A percentile compares a stretch with the other conserved stretches of the same genome.
phyloP scores from a whole-genome alignment of 768 basidiomycete species.

The Clathrus columnatus region DNA sequence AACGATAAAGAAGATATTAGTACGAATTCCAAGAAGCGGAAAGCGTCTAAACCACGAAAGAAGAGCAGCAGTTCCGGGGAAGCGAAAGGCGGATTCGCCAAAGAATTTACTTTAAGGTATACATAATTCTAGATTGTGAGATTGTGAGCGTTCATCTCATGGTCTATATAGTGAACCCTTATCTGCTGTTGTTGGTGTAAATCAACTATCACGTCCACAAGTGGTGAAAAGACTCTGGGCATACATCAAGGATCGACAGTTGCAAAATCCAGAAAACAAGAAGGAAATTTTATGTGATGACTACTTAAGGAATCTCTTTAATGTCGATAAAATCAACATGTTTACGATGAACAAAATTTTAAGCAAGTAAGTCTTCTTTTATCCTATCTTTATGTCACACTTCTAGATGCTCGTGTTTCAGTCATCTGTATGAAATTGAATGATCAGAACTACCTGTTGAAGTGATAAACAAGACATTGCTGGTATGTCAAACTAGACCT shows the following conservation, averaged over 20 bases:
- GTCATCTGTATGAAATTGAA: constrained; percentile 10
- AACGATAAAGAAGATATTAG: constrained; percentile 40
- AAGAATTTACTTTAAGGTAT: constrained; percentile 69
- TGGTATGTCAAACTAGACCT: neutral
- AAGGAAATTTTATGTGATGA: constrained; percentile 82
- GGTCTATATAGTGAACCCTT: constrained; percentile 53
- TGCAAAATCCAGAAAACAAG: constrained; percentile 81
- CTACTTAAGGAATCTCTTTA: constrained; percentile 64
- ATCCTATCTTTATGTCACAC: neutral
- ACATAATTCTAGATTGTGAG: constrained; percentile 7
- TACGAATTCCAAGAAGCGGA: constrained; percentile 24
- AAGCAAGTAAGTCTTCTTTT: constrained; percentile 45
- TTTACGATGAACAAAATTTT: constrained; percentile 92
- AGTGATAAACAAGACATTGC: neutral
- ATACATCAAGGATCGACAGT: constrained; percentile 70
- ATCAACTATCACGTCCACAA: constrained; percentile 75
- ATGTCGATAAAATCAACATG: constrained; percentile 73
- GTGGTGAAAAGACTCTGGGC: constrained; percentile 88
- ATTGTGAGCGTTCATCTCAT: neutral
- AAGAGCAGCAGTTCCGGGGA: constrained; percentile 31
- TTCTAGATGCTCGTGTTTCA: neutral
- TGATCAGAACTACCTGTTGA: neutral
- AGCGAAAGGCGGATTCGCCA: constrained; percentile 68
- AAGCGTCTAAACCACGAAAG: constrained; percentile 30
- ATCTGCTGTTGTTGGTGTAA: constrained; percentile 55